Evolutionary conservation across 805 yeast genomes (phyloP), one percentile per base, ranked within the genome.

Genomic region (Babjeviella inositovora): DNA sequence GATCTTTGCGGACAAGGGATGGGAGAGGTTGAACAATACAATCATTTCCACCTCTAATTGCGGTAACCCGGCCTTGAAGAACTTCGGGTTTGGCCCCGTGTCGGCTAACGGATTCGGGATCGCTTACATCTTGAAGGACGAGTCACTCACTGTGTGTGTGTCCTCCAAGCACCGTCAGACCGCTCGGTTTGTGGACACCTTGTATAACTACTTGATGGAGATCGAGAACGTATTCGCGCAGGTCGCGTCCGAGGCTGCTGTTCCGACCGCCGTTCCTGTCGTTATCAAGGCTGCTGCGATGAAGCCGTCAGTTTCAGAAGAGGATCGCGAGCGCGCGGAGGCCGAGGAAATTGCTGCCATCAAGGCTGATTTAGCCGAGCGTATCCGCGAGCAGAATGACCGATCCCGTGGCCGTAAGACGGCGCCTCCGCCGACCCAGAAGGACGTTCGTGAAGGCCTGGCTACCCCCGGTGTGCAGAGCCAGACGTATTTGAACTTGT

Each of bases 81-180:
- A 75, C 23, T 84, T 84, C 53, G 96, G 96, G 0, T 84, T 84
- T 39, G 92, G 94, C 4, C 95, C 96, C 3, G 85, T 82, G 2
- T 60, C 76, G 8, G 75, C 82, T 22, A 85, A 80, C 39, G 96
- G 96, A 3, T 82, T 75, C 45, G 95, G 95, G n/a, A 63, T 84
- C 17, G 94, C 93, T 4, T 84, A 84, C 43, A 80, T 84, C 34
- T 75, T 84, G 34, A 82, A 85, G 44, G 67, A 58, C 20, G 79
- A 81, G 38, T 70, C 81, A 11, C 67, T 84, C 14, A 67, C 84
- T 2, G 63, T 84, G 7, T 81, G 93, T 23, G 75, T 79, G 4
- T 71, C 90, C 14, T 81, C 94, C 8, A 84, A 81, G 47, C 85
- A 76, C 47, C 62, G 95, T 27, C 96, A 84, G 50, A 81, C 94